phyloP scores from a whole-genome alignment of 805 yeast species.

The Saccharomycopsis synnaedendra region DNA sequence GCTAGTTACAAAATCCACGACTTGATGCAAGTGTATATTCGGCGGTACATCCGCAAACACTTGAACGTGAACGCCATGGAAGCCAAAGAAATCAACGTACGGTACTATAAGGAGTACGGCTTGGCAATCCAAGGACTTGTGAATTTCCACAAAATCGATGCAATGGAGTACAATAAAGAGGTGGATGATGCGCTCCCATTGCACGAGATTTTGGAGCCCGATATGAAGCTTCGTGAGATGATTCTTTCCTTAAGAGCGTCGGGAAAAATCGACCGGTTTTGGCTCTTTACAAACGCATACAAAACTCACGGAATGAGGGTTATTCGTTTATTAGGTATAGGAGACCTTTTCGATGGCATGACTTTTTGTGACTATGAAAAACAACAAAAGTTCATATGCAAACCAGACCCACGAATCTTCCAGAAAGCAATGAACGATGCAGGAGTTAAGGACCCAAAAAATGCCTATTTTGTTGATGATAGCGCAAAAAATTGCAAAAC shows the following conservation, averaged over 20 bases:
- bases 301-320: conserved; percentile 82
- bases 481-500: conserved; percentile 69
- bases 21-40: conserved; percentile 79
- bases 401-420: conserved; percentile 73
- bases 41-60: conserved; percentile 60
- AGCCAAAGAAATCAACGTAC: conserved; percentile 59
- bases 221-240: conserved; percentile 40
- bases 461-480: conserved; percentile 78
- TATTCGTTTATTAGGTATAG: conserved; percentile 68
- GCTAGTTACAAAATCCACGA: conserved; percentile 70
- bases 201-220: conserved; percentile 63
- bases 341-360: conserved; percentile 89
- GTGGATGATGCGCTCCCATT: conserved; percentile 92
- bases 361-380: conserved; percentile 79
- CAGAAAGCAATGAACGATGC: conserved; percentile 55
- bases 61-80: conserved; percentile 56
- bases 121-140: conserved; percentile 86
- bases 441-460: conserved; percentile 35
- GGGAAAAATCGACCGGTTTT: conserved; percentile 57
- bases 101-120: conserved; percentile 81
- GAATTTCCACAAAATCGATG: conserved; percentile 57
- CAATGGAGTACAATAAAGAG: conserved; percentile 73
- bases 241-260: conserved; percentile 30
- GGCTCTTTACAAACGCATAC: conserved; percentile 95
- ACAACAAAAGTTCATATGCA: conserved; percentile 61